Percentiles rank a stretch among this genome's conserved stretches.
phyloP scores from a whole-genome alignment of 2,329 filamentous ascomycete genomes.

The Penicillium sp. region DNA sequence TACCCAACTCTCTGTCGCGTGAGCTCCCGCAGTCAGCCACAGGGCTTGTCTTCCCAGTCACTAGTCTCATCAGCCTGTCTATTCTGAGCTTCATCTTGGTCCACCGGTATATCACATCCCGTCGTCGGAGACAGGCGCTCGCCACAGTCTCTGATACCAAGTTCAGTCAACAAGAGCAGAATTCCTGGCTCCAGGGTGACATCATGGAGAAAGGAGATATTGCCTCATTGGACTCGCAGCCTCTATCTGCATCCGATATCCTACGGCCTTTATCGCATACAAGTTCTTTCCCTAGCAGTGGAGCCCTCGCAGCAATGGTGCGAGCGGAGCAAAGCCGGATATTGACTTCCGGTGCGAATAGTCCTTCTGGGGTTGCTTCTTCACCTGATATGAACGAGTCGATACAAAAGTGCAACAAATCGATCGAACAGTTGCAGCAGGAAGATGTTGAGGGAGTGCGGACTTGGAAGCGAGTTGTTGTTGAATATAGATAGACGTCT shows the following conservation, averaged over 20 bases:
- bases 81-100: neutral
- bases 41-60: neutral
- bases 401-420: conserved; percentile 32
- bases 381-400: neutral
- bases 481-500: conserved; percentile 36
- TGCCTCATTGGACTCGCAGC: neutral
- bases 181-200: conserved; percentile 1
- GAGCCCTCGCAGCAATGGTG: conserved; percentile 20
- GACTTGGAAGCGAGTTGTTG: conserved; percentile 36
- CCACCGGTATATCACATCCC: neutral
- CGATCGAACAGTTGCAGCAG: conserved; percentile 33
- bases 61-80: neutral
- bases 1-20: neutral
- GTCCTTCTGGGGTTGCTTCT: neutral
- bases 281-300: conserved; percentile 20
- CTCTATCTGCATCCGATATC: conserved; percentile 20
- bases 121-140: neutral
- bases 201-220: conserved; percentile 14
- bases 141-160: neutral
- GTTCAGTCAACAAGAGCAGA: neutral
- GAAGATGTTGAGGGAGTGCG: conserved; percentile 32
- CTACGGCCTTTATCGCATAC: conserved; percentile 20
- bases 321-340: conserved; percentile 8
- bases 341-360: no score
- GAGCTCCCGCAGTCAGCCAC: neutral